Evolutionary conservation across 495 filamentous ascomycete species (phyloP), one percentile per base, ranked within the genome.

Genomic region (Elaphomyces granulatus): DNA sequence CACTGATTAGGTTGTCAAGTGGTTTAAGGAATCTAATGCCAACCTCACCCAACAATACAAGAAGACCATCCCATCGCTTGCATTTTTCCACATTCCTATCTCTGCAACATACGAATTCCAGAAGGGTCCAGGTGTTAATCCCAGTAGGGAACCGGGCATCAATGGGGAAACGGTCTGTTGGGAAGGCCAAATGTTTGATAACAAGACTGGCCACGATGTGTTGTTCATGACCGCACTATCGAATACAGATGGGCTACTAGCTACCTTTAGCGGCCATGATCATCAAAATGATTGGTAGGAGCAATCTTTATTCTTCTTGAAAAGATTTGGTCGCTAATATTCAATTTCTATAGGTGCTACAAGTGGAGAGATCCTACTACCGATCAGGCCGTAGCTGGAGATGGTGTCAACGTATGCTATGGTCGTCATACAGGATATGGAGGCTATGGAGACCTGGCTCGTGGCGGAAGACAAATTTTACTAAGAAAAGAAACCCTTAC

Each of bases 61-160:
- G 1, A 45, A 40, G 1, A 43, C 45, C 10, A 65, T 84, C 15
- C 81, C 81, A 0, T 76, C 74, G 10, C 46, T 87, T 1, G 78
- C 71, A 0, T 87, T 87, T 51, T 77, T 79, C 8, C 81, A 85
- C 48, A 85, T 85, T 40, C 81, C 80, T 2, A 61, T 65, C 2
- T 65, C 68, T 36, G 76, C 77, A 0, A 74, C 72, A 40, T 59
- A 60, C 0, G 64, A 56, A 18, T 56, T 74, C 6, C 74, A 80
- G 45, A 44, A 70, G n/a, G 19, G 52, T 8, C 54, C 38, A 8
- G 60, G 65, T 0, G 50, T 69, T 1, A 38, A 59, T 10, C 20
- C 48, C 0, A 47, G 64, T 26, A 54, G 45, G 0, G 64, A 75
- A 18, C 81, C 80, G 0, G 80, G 81, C 1, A 63, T 83, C 42